Conservation (phyloP, 768 basidiomycete genomes). For the Chalciporus piperatus region DNA sequence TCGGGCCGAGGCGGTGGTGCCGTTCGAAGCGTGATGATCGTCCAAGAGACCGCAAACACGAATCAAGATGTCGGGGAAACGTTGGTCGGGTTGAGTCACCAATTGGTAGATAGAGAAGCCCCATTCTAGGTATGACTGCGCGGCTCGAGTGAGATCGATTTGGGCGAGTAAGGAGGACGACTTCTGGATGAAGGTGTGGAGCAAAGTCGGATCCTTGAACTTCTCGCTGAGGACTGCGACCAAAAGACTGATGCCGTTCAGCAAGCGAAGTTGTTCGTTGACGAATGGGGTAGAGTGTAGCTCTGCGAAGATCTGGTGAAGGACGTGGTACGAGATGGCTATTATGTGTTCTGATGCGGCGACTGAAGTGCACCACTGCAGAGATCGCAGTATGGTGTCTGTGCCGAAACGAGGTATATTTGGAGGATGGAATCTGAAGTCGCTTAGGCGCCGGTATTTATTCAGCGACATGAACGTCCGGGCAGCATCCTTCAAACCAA, state of each 20-base stretch:
- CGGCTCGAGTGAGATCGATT: conserved; percentile 60
- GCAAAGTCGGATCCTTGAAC: conserved; percentile 56
- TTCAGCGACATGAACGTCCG: conserved; percentile 51
- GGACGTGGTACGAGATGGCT: conserved; percentile 74
- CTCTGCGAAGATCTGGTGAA: conserved; percentile 68
- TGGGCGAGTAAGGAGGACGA: conserved; percentile 64
- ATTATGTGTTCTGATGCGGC: conserved; percentile 41
- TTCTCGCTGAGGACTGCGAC: conserved; percentile 56
- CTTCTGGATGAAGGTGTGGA: conserved; percentile 69
- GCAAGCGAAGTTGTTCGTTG: conserved; percentile 76
- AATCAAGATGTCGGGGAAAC: conserved; percentile 64
- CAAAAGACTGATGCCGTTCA: conserved; percentile 74
- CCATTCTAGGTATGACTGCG: conserved; percentile 81
- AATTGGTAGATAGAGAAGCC: conserved; percentile 53
- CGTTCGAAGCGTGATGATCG: conserved; percentile 43
- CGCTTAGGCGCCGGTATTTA: conserved; percentile 46
- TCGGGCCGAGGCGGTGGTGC: conserved; percentile 29
- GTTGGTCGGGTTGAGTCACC: conserved; percentile 41
- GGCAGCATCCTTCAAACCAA: conserved; percentile 35
- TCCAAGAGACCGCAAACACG: conserved; percentile 63
- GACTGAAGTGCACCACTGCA: conserved; percentile 56
- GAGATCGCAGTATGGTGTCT: conserved; percentile 46
- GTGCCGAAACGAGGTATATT: conserved; percentile 62
- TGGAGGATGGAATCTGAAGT: conserved; percentile 56
- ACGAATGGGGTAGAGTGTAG: conserved; percentile 68